These are phyloP conservation scores for Apiospora arundinis DNA, from an alignment of 2,329 filamentous ascomycete genomes.

Conservation along the genomic window DNA sequence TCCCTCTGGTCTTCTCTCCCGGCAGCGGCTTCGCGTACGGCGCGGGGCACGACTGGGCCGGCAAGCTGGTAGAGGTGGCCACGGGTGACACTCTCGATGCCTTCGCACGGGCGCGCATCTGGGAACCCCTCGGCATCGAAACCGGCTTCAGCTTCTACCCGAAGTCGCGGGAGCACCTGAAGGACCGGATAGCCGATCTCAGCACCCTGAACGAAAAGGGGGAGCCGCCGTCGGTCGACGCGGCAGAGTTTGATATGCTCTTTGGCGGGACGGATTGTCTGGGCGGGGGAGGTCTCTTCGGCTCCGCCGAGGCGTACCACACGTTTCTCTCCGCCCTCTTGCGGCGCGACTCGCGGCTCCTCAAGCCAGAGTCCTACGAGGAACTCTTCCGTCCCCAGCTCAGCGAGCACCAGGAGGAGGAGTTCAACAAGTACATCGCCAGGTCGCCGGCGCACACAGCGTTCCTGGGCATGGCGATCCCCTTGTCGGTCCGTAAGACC, in stretches of 20 bases:
- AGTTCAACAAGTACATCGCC: constrained; percentile 33
- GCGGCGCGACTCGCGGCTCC: constrained; percentile 32
- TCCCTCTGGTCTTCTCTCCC: constrained; percentile 32
- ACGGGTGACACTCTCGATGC: constrained; percentile 29
- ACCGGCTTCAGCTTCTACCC: constrained; percentile 32
- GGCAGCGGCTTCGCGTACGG: constrained; percentile 33
- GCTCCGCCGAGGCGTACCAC: constrained; percentile 32
- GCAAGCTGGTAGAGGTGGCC: constrained; percentile 29
- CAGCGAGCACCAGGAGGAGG: constrained; percentile 32
- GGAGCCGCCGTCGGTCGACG: constrained; percentile 31
- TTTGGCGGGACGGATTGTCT: constrained; percentile 32
- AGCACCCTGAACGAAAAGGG: constrained; percentile 31
- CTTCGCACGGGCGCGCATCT: constrained; percentile 34
- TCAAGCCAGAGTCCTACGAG: constrained; percentile 30
- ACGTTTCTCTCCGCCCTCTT: constrained; percentile 34
- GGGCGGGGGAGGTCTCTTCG: constrained; percentile 32
- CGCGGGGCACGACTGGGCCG: constrained; percentile 33
- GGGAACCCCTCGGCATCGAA: constrained; percentile 33
- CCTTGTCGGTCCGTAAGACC: constrained; percentile 30
- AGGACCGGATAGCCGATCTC: constrained; percentile 31
- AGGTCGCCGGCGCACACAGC: constrained; percentile 26
- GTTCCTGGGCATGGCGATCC: constrained; percentile 31
- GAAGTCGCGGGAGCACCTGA: constrained; percentile 30
- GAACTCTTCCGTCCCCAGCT: constrained; percentile 39
- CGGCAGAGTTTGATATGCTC: constrained; percentile 29